A percentile compares a stretch with the other conserved stretches of the same genome.
phyloP scores from a whole-genome alignment of 1,139 yeast genomes.

The Magnusiomyces magnusii region DNA sequence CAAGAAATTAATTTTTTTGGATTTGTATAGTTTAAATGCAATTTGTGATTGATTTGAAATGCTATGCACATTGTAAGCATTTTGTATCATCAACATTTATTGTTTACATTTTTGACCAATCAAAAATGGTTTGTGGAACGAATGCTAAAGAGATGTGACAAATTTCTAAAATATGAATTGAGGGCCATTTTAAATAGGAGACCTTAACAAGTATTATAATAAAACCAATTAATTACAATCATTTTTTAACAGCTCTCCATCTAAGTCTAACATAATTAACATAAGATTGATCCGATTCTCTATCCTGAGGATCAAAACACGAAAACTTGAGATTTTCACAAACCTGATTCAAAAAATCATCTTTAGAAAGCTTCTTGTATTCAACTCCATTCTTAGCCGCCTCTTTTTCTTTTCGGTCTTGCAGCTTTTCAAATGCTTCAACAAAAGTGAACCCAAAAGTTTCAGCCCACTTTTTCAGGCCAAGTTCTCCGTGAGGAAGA shows the following conservation, averaged over 20 bases:
- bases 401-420: not conserved
- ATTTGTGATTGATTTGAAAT: too few relatives aligned
- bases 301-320: slow-evolving; percentile 7
- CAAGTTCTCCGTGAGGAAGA: slow-evolving; percentile 18
- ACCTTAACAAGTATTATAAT: too few relatives aligned
- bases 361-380: not conserved
- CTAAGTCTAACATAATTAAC: slow-evolving; percentile 14
- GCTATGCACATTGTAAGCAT: too few relatives aligned
- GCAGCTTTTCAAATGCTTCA: slow-evolving; percentile 13
- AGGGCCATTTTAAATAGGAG: too few relatives aligned
- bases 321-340: slow-evolving; percentile 9
- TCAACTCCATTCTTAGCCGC: not conserved
- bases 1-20: not conserved
- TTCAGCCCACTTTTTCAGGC: slow-evolving; percentile 22
- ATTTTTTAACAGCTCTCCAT: slow-evolving; percentile 13
- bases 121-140: too few relatives aligned
- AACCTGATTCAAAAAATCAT: slow-evolving; percentile 9
- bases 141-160: too few relatives aligned
- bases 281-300: slow-evolving; percentile 9
- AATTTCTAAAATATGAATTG: too few relatives aligned
- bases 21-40: too few relatives aligned
- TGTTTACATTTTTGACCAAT: too few relatives aligned
- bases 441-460: slow-evolving; percentile 22
- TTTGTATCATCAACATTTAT: too few relatives aligned
- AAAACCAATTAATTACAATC: too few relatives aligned